Evolutionary conservation across 768 basidiomycete species (phyloP), one percentile per base, ranked within the genome.

Genomic region (Coprinopsis strossmayeri): DNA sequence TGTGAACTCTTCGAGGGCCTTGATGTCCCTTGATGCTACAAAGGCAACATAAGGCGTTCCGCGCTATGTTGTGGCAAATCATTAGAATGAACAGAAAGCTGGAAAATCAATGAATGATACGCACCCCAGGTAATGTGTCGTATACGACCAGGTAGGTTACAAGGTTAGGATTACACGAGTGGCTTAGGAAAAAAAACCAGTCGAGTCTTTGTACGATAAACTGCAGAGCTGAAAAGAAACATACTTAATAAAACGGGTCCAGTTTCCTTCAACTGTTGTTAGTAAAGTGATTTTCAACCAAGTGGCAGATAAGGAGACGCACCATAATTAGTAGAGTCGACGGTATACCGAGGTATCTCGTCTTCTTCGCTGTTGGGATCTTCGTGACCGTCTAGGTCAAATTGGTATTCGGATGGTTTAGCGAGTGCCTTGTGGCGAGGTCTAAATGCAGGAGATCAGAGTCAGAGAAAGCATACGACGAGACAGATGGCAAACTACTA

Each of bases 401-500:
- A 45, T 9, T 4, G n/a, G 21, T 35, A 38, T 12, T 42, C 42
- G 21, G 7, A 26, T 4, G 7, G 21, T 25, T 42, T 9, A 42
- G 7, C 3, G 17, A n/a, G n/a, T n/a, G 40, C 40, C 25, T 18
- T 9, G 10, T 42, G 5, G 3, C 38, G 26, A 15, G 43, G 25
- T 5, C 43, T 45, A 12, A 9, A 12, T 26, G 10, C 23, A 26
- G 40, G 10, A 32, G 7, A 15, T 32, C 30, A 32, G 15, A 5
- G 5, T 23, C 5, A 10, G 21, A 21, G 10, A 17, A 12, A 5
- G 11, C 40, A 42, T 3, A 5, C 23, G 11, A 3, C 2, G 17
- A 25, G 17, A 12, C 10, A 25, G n/a, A 47, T 11, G 1, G 30
- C 3, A 18, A 3, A 63, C 74, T 51, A 50, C 75, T 80, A 81